Base-by-base conservation (phyloP, 257 asterid species). In the Thymus mandschuricus region DNA sequence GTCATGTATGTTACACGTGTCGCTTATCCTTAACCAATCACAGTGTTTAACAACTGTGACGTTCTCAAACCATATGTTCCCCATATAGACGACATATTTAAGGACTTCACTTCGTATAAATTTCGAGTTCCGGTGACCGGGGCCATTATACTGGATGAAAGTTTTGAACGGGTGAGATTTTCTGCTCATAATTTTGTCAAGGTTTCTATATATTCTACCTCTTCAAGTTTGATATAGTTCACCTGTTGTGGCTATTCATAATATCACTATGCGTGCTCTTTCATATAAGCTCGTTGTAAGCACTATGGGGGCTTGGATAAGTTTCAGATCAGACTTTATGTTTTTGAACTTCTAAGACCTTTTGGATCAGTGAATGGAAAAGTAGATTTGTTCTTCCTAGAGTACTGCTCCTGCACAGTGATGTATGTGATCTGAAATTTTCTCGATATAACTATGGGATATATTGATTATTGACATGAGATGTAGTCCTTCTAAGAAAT, bases 41-140 rank as follows among this genome's bases (percentile, higher is more conserved):
- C 81, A 90, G 96, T 91, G 79, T 91, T 88, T 48, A 91, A 91
- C 92, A 88, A 90, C 71, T 91, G 97, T 35, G 96, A 91, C 63
- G 97, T 91, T 73, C 81, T 91, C 59, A 91, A 86, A 79, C 97
- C 97, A 44, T 91, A 91, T 76, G 94, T 88, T 60, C 80, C 91
- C 6, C 97, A 91, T 73, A 71, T 91, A 44, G 97, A 91, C 73
- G 97, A 91, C 80, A 91, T 88, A 73, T 88, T 91, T 81, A 91
- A 91, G 87, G 96, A 91, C 83, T 91, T 91, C 73, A 91, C 96
- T 27, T 86, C 96, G 7, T 91, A 91, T 80, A 91, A 91, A 80
- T 89, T 86, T 72, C 90, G 97, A 57, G 97, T 91, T 84, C 97
- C 97, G 64, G 96, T 91, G 56, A 87, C 92, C 2, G 97, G 94